Conservation (phyloP, 768 basidiomycete species). For the Phlegmacium glaucopus region DNA sequence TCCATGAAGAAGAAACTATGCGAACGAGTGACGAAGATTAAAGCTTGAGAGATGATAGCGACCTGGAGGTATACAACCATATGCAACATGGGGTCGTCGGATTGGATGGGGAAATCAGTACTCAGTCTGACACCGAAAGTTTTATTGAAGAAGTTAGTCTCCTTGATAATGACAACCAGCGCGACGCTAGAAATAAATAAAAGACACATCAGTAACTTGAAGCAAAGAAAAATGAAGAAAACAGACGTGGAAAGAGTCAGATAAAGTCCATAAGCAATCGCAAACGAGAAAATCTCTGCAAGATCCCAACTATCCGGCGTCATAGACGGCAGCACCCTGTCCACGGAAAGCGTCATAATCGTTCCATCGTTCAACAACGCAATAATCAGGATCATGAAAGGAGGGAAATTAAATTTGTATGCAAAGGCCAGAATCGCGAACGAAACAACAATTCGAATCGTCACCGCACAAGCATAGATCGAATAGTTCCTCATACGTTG, state of each 20-base stretch:
- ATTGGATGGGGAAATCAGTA: slow-evolving; percentile 28
- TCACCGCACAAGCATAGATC: slow-evolving; percentile 93
- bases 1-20: slow-evolving; percentile 98
- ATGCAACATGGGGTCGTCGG: slow-evolving; percentile 77
- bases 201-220: background rate
- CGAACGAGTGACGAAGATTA: slow-evolving; percentile 95
- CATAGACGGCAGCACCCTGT: slow-evolving; percentile 91
- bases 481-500: slow-evolving; percentile 99
- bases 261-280: slow-evolving; percentile 93
- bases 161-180: slow-evolving; percentile 79
- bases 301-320: slow-evolving; percentile 96
- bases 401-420: slow-evolving; percentile 98
- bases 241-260: slow-evolving; percentile 87
- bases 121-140: slow-evolving; percentile 72
- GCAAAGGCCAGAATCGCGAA: slow-evolving; percentile 94
- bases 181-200: slow-evolving; percentile 46
- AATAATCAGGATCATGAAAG: slow-evolving; percentile 99
- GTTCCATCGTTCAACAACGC: slow-evolving; percentile 97
- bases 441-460: slow-evolving; percentile 98
- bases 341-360: slow-evolving; percentile 97
- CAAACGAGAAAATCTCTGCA: slow-evolving; percentile 93
- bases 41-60: slow-evolving; percentile 97
- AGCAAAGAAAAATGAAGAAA: slow-evolving; percentile 1
- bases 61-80: slow-evolving; percentile 95
- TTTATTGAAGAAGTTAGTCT: slow-evolving; percentile 87